Evolutionary conservation across 2,329 filamentous ascomycete genomes (phyloP).

Genomic region (Claviceps spartinae): DNA sequence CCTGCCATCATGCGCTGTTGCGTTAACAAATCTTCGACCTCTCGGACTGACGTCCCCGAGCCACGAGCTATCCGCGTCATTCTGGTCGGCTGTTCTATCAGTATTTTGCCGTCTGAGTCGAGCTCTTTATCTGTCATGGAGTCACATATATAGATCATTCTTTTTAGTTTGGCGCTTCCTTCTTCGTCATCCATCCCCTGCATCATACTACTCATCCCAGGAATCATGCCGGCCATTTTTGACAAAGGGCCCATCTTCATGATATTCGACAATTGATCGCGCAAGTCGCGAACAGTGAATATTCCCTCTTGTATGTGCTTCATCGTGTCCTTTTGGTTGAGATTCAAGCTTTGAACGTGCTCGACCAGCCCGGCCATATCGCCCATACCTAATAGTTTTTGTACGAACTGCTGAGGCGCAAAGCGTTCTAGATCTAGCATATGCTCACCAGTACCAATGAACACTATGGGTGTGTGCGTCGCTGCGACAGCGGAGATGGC

Average conservation of each 20-base stretch:
- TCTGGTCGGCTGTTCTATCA: conserved; percentile 79
- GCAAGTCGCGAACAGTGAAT: conserved; percentile 85
- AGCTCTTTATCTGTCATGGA: conserved; percentile 95
- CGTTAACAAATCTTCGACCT: conserved; percentile 93
- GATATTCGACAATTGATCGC: conserved; percentile 92
- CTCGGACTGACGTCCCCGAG: conserved; percentile 71
- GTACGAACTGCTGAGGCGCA: conserved; percentile 82
- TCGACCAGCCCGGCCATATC: conserved; percentile 92
- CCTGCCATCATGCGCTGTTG: conserved; percentile 98
- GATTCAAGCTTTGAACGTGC: conserved; percentile 87
- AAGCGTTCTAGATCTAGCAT: conserved; percentile 92
- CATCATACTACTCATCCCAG: conserved; percentile 86
- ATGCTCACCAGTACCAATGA: conserved; percentile 95
- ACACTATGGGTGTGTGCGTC: conserved; percentile 92
- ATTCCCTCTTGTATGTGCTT: conserved; percentile 97
- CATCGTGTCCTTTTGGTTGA: conserved; percentile 97
- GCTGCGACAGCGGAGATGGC: conserved; percentile 95
- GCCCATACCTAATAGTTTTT: conserved; percentile 91
- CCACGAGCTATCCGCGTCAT: conserved; percentile 88
- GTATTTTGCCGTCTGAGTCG: conserved; percentile 87
- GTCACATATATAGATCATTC: conserved; percentile 99
- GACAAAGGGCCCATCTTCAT: conserved; percentile 99
- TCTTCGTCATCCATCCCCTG: conserved; percentile 95
- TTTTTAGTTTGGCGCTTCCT: conserved; percentile 80
- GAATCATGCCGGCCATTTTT: conserved; percentile 98